Base-by-base conservation (phyloP, 2,329 filamentous ascomycete species). In the Drechslera avenae region DNA sequence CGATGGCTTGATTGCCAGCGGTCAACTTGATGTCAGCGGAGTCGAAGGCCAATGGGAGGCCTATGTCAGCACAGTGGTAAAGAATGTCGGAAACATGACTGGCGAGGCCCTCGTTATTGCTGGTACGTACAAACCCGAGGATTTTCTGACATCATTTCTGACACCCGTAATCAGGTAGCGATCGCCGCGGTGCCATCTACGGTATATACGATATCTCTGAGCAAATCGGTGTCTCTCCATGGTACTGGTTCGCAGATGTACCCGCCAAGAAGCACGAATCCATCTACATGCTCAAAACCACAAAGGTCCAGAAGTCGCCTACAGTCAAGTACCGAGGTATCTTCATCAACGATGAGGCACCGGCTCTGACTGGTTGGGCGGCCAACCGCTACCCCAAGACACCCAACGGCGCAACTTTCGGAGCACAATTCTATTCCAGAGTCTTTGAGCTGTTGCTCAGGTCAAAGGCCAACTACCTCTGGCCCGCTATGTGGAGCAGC, bases 371-470 rank as follows among this genome's bases (percentile, higher is more conserved):
- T 0, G 84, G 84, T 55, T 90, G 86, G 84, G 79, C 88, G 5
- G 77, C 81, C 30, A 75, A 76, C n/a, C 81, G 80, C 16, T 85
- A 79, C 46, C 75, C 76, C 2, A 55, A 65, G n/a, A 75, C 73
- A 26, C 66, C 75, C 14, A 79, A 76, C 35, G 73, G 75, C n/a
- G 68, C 71, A 39, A 72, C 75, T 0, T 73, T 70, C 36, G 83
- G 83, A 49, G 76, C 81, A n/a, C 79, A 82, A 3, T 89, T 90
- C 68, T 89, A 91, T 71, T 75, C 80, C 3, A 81, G 82, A 16
- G 83, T 91, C 16, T 90, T 89, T 55, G 88, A 91, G 73, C 76
- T 91, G 1, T 74, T 90, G 1, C 81, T 91, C 5, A 81, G 88
- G 5, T 78, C 88, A 21, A 81, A 84, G 31, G 87, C 87, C 13